These are phyloP conservation scores for Penicillium corylophilum DNA, from an alignment of 2,329 filamentous ascomycete species.

Conservation along the genomic window DNA sequence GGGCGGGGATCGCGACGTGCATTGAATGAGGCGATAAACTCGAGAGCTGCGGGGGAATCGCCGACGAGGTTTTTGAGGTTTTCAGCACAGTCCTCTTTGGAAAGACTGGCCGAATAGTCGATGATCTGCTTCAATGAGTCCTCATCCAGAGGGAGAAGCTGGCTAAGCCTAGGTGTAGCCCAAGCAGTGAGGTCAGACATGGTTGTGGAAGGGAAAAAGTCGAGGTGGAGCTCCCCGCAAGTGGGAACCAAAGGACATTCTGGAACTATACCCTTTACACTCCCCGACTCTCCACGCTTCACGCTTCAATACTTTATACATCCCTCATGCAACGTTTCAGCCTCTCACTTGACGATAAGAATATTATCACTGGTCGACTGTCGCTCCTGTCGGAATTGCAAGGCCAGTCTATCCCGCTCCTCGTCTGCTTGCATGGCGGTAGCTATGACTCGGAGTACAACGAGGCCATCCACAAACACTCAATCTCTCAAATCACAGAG, in stretches of 20 bases:
- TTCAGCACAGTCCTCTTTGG: slow-evolving; percentile 73
- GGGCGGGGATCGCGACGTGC: slow-evolving; percentile 51
- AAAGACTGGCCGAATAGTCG: slow-evolving; percentile 74
- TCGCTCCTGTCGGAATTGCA: too few species aligned
- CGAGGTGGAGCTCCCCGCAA: slow-evolving; percentile 1
- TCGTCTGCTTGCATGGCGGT: too few species aligned
- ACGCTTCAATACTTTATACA: too few species aligned
- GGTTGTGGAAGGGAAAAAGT: neutral
- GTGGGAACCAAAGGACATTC: neutral
- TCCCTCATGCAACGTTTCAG: too few species aligned
- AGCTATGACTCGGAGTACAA: too few species aligned
- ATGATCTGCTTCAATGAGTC: slow-evolving; percentile 81
- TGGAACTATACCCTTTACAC: slow-evolving; percentile 1
- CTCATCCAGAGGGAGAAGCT: slow-evolving; percentile 80
- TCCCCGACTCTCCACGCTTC: neutral
- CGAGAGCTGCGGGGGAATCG: slow-evolving; percentile 71
- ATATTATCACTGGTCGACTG: too few species aligned
- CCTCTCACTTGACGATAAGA: too few species aligned
- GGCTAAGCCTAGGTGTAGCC: slow-evolving; percentile 70
- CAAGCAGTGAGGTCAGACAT: slow-evolving; percentile 45
- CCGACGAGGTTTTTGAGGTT: slow-evolving; percentile 88
- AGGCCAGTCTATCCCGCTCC: too few species aligned
- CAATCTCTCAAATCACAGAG: too few species aligned
- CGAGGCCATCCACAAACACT: too few species aligned
- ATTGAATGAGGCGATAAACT: slow-evolving; percentile 75